Evolutionary conservation across 2,329 filamentous ascomycete species (phyloP), one percentile per base, ranked within the genome.

Genomic region (Microdochium trichocladiopsis): DNA sequence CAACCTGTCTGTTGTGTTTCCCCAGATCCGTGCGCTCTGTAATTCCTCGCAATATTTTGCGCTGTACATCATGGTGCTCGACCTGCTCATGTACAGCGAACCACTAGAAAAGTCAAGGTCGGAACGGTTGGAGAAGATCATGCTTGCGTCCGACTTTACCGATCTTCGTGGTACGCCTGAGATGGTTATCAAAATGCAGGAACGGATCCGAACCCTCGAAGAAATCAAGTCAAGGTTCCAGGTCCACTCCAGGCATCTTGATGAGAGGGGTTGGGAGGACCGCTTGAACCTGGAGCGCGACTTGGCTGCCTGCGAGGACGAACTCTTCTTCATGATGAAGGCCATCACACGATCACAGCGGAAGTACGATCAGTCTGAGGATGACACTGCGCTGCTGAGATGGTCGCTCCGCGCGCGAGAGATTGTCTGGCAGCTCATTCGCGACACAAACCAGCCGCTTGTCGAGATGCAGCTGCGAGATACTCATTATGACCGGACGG

Each of bases 301-400:
- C 65, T 75, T 99, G 50, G 83, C 90, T 10, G 84, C 84, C 21
- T 96, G 90, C 63, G 94, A 97, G 67, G 94, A 99, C 62, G 95
- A 99, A 68, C 72, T 99, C 9, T 99, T 99, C 77, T 99, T 99
- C 72, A 88, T 99, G 76, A 97, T 99, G 94, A 97, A 99, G 63
- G 95, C 94, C 37, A 99, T 99, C 66, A 99, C 94, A 1, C 95
- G 91, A 2, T 95, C 93, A 4, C 94, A 99, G 69, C 80, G 91
- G 54, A 94, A 92, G 65, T 85, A 84, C 57, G 90, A 95, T 55
- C 81, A 80, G 48, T 76, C 83, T 49, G 82, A 84, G 6, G 82
- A 90, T 57, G 87, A 85, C 52, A 92, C 83, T 54, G 91, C 91
- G 5, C 75, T 96, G 41, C 70, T 99, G 51, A 86, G 90, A 60